phyloP scores from a whole-genome alignment of 2,329 filamentous ascomycete genomes.

The Neofusicoccum parvum region DNA sequence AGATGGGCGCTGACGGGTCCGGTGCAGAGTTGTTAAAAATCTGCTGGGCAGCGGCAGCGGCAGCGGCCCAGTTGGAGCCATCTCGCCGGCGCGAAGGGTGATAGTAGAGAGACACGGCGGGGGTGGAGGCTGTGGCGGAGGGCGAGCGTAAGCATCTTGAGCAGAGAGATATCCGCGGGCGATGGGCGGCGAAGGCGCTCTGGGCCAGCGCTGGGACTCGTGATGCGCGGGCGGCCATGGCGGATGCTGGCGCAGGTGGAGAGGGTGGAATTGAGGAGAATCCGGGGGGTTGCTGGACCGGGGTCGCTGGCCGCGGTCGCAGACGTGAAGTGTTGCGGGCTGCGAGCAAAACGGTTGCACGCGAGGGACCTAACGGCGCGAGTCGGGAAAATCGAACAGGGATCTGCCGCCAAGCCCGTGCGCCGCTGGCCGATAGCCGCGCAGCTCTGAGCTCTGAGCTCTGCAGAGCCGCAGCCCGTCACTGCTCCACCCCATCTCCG shows the following conservation, averaged over 20 bases:
- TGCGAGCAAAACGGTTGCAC: conserved; percentile 17
- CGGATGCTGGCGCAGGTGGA: conserved; percentile 2
- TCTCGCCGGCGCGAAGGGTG: conserved; percentile 48
- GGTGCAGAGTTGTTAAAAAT: conserved; percentile 66
- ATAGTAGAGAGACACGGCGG: conserved; percentile 31
- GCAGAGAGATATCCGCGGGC: conserved; percentile 30
- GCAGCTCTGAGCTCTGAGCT: neutral
- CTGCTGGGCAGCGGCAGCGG: conserved; percentile 67
- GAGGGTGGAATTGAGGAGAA: neutral
- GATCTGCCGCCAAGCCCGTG: conserved; percentile 15
- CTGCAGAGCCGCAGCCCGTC: conserved; percentile 5
- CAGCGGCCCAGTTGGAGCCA: conserved; percentile 74
- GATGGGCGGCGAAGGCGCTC: conserved; percentile 29
- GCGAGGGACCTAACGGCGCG: conserved; percentile 12
- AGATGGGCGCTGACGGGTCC: conserved; percentile 67
- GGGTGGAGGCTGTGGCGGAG: conserved; percentile 24
- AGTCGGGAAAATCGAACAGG: conserved; percentile 21
- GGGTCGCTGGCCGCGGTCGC: conserved; percentile 8
- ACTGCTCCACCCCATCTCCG: conserved; percentile 4
- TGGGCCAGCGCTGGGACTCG: conserved; percentile 37
- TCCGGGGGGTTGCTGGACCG: conserved; percentile 6
- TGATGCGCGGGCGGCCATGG: conserved; percentile 35
- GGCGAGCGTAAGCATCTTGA: conserved; percentile 31
- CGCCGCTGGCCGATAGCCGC: neutral
- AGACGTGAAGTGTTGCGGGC: conserved; percentile 17